Conservation (phyloP, 768 basidiomycete species). For the Xanthoconium purpureum region DNA sequence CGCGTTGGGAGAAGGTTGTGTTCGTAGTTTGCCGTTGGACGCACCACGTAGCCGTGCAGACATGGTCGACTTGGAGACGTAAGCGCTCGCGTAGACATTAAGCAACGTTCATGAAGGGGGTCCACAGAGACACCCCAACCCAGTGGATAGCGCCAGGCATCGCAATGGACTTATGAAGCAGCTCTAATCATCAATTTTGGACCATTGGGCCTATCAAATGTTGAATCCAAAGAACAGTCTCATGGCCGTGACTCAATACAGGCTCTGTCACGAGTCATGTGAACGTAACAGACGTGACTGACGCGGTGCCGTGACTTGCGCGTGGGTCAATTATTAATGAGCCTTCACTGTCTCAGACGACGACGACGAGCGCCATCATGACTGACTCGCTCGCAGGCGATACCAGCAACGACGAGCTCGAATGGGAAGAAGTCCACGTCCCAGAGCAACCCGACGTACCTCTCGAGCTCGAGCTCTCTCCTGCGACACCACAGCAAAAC, state of each 20-base stretch:
- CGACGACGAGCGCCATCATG: slow-evolving; percentile 16
- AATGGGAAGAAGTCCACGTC: slow-evolving; percentile 79
- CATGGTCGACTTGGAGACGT: too few relatives aligned
- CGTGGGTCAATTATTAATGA: slow-evolving; percentile 6
- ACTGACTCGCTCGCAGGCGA: slow-evolving; percentile 18
- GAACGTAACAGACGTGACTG: slow-evolving; percentile 19
- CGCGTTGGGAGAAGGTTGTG: too few relatives aligned
- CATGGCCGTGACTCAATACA: background rate
- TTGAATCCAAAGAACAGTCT: too few relatives aligned
- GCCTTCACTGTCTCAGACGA: slow-evolving; percentile 3
- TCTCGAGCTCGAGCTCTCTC: slow-evolving; percentile 25
- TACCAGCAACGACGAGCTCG: slow-evolving; percentile 62
- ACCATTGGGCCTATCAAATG: too few relatives aligned
- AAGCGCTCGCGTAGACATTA: too few relatives aligned
- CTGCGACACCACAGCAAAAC: slow-evolving; percentile 40
- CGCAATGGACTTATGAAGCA: too few relatives aligned
- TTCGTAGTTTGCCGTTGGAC: too few relatives aligned
- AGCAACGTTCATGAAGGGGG: too few relatives aligned
- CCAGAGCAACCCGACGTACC: slow-evolving; percentile 32
- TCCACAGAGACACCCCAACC: too few relatives aligned
- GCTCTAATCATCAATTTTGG: too few relatives aligned
- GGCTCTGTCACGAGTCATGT: slow-evolving; percentile 8
- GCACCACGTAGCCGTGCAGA: too few relatives aligned
- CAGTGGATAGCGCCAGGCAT: too few relatives aligned
- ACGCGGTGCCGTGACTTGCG: slow-evolving; percentile 19